phyloP scores from a whole-genome alignment of 495 filamentous ascomycete species.

The Penicillium roqueforti region DNA sequence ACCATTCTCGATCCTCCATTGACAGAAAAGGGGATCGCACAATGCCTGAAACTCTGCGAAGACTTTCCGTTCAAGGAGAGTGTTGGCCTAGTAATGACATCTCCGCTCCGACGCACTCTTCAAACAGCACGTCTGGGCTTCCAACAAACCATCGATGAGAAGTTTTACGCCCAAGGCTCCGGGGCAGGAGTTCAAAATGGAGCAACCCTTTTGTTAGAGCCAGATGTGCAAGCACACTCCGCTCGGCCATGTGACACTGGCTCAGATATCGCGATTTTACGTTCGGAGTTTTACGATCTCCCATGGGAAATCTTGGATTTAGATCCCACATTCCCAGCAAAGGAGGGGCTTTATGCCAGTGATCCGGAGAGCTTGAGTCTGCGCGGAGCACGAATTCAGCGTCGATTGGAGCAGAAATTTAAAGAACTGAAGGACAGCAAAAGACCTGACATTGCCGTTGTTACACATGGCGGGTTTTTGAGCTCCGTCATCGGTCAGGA shows the following conservation, averaged over 20 bases:
- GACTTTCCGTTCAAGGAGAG: constrained; percentile 9
- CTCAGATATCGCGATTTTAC: constrained; percentile 3
- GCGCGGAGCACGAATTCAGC: constrained; percentile 8
- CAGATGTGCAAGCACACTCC: constrained; percentile 18
- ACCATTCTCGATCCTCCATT: constrained; percentile 14
- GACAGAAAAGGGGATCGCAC: constrained; percentile 12
- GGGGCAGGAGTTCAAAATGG: not conserved
- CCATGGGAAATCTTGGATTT: constrained; percentile 7
- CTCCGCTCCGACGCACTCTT: constrained; percentile 16
- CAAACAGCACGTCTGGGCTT: constrained; percentile 15
- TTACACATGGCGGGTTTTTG: constrained; percentile 15
- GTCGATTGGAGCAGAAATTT: constrained; percentile 4
- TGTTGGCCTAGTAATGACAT: constrained; percentile 14
- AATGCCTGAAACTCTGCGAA: constrained; percentile 1
- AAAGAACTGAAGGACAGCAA: not conserved
- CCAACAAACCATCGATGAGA: constrained; percentile 3
- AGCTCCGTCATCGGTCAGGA: constrained; percentile 1
- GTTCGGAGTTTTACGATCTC: constrained; percentile 6
- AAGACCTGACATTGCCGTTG: constrained; percentile 15
- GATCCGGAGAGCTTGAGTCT: not conserved
- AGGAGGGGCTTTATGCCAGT: constrained; percentile 3
- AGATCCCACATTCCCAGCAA: constrained; percentile 6
- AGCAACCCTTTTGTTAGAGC: constrained; percentile 1
- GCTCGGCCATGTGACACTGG: constrained; percentile 16
- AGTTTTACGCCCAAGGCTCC: constrained; percentile 2